phyloP scores from a whole-genome alignment of 192 early-diverging fungal genomes.

The Umbelopsis ramanniana region DNA sequence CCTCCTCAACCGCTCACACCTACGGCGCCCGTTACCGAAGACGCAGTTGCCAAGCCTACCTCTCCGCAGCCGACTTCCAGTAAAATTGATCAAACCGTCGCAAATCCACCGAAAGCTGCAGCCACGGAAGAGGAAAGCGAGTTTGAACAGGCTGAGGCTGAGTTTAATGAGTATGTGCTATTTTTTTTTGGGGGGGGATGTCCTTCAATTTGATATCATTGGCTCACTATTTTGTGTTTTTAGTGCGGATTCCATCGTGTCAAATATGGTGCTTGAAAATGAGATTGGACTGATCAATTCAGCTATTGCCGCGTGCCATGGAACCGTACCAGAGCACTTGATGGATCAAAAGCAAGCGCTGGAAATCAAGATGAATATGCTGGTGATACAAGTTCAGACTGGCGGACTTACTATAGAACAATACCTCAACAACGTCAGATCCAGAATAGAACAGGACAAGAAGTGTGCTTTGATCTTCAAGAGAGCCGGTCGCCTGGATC shows the following conservation, averaged over 20 bases:
- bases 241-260: slow-evolving; percentile 74
- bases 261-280: slow-evolving; percentile 74
- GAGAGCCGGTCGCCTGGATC: slow-evolving; percentile 58
- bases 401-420: slow-evolving; percentile 72
- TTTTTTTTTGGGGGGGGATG: not conserved
- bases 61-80: not conserved
- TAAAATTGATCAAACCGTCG: not conserved
- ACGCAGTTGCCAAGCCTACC: not conserved
- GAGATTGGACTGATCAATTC: slow-evolving; percentile 57
- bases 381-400: slow-evolving; percentile 71
- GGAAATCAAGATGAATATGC: slow-evolving; percentile 76
- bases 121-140: slow-evolving; percentile 17
- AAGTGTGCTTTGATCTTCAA: slow-evolving; percentile 72
- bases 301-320: slow-evolving; percentile 50
- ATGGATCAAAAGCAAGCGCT: slow-evolving; percentile 65
- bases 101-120: not conserved
- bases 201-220: not conserved
- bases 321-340: slow-evolving; percentile 62
- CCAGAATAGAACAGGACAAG: slow-evolving; percentile 61
- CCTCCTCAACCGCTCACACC: not conserved
- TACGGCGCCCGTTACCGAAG: not conserved
- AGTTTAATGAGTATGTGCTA: slow-evolving; percentile 56
- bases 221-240: not conserved
- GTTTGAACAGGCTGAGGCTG: slow-evolving; percentile 56
- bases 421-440: slow-evolving; percentile 66